Base-by-base conservation (phyloP, 805 yeast species). In the Wickerhamiella occidentalis region DNA sequence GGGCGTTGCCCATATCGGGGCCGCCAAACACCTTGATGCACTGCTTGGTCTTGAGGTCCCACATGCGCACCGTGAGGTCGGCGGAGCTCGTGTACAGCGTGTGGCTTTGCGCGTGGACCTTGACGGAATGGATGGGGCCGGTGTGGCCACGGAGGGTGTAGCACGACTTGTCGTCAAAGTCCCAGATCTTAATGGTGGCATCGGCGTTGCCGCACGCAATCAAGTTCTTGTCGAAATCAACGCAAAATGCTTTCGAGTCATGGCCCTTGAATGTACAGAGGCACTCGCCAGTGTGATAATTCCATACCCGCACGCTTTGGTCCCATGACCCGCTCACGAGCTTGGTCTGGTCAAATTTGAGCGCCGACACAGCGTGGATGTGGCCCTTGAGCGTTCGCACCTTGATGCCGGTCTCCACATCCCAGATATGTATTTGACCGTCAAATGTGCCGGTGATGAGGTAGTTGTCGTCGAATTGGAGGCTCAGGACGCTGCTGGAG, bases 121-220 rank as follows among this genome's bases (percentile, higher is more conserved):
- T 84, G 48, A 92, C 97, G 53, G 84, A 78, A 55, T 85, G 87
- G 17, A 92, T 96, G 79, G 94, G 81, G 57, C 85, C 96, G 0
- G 82, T 75, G 63, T 92, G 98, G 6, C 98, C 98, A 38, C 96
- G 73, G 51, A 92, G 71, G 0, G 97, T 87, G 65, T 82, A 85
- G 61, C 96, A 92, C 0, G 94, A 84, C 66, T 95, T 74, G 6
- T 87, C 78, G 62, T 85, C 95, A 42, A 92, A 95, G 63, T 92
- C 94, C 98, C 98, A 92, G 12, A 92, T 88, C 64, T 87, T 86
- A 49, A 92, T 82, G 0, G 95, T 86, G 54, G 77, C 75, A 67
- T 92, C 98, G 0, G 95, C 95, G 30, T 94, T 80, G 0, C 97
- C 98, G 8, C 92, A 80, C 0, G 87, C 96, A 60, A 92, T 87